Conservation (phyloP, 441 rosid species). For the Breynia disticha region DNA sequence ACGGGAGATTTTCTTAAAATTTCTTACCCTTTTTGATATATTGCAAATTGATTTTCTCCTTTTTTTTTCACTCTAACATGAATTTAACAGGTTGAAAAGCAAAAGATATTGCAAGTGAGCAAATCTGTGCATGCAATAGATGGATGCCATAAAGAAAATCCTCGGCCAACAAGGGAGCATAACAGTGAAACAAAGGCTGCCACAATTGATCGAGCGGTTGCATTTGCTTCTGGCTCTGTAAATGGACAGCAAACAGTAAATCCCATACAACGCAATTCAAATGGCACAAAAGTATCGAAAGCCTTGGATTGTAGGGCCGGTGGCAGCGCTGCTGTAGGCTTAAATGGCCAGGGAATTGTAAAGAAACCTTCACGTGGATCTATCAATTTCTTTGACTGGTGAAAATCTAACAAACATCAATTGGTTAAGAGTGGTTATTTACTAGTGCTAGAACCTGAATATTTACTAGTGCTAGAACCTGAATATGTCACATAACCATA, state of each 20-base stretch:
- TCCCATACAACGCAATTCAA: conserved; percentile 23
- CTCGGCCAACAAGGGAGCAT: conserved; percentile 19
- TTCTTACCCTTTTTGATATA: too few species aligned
- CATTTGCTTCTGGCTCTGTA: conserved; percentile 16
- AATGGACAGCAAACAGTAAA: conserved; percentile 19
- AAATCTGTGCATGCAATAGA: conserved; percentile 30
- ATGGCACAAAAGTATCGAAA: conserved; percentile 23
- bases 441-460: neutral
- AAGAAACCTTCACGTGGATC: conserved; percentile 41
- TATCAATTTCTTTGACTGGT: conserved; percentile 76
- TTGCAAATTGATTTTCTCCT: neutral
- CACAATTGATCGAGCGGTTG: conserved; percentile 13
- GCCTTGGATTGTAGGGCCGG: conserved; percentile 18
- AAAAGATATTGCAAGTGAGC: conserved; percentile 67
- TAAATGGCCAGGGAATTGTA: conserved; percentile 27
- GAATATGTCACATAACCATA: neutral
- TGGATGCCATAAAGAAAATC: conserved; percentile 28
- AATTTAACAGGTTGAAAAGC: conserved; percentile 66
- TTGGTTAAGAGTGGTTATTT: conserved; percentile 4
- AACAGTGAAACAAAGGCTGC: conserved; percentile 13
- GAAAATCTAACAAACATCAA: conserved; percentile 4
- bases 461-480: conserved; percentile 2
- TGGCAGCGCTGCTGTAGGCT: conserved; percentile 23
- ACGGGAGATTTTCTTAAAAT: too few species aligned
- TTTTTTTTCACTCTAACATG: neutral